A percentile compares a stretch with the other conserved stretches of the same genome.
These are phyloP conservation scores for Vigna radiata DNA, from an alignment of 306 rosid genomes.

Conservation along the genomic window DNA sequence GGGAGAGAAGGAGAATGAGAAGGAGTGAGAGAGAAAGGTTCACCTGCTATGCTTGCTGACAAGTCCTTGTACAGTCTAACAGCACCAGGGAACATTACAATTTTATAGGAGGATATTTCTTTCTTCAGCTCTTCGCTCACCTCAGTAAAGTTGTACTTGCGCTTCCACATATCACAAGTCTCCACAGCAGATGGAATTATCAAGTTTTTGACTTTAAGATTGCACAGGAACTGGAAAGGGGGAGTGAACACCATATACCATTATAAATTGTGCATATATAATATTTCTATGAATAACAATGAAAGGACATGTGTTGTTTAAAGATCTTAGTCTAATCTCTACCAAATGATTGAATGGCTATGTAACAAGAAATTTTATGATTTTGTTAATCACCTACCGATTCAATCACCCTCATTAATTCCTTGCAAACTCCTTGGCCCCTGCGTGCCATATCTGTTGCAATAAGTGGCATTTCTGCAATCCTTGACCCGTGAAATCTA, in stretches of 20 bases:
- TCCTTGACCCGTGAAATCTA: slow-evolving; percentile 46
- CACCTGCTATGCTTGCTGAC: not conserved
- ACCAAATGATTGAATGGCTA: not conserved
- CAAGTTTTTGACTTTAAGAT: slow-evolving; percentile 40
- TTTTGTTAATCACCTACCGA: slow-evolving; percentile 44
- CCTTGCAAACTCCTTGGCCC: slow-evolving; percentile 39
- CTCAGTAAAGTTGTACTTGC: slow-evolving; percentile 34
- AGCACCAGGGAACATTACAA: slow-evolving; percentile 50
- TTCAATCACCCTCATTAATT: slow-evolving; percentile 44
- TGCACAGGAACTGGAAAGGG: slow-evolving; percentile 40
- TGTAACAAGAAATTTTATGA: not conserved
- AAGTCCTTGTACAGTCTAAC: slow-evolving; percentile 22
- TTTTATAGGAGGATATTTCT: slow-evolving; percentile 34
- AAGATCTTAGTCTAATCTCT: not conserved
- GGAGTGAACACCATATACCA: not conserved
- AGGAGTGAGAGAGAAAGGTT: not conserved
- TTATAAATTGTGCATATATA: not conserved
- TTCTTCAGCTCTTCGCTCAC: not conserved
- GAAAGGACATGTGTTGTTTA: not conserved
- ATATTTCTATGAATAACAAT: not conserved
- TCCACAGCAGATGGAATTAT: slow-evolving; percentile 44
- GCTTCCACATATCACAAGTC: slow-evolving; percentile 44
- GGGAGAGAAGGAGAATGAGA: not conserved
- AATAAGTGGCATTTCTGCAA: slow-evolving; percentile 58
- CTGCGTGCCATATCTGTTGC: slow-evolving; percentile 38